Evolutionary conservation across 129 eudicot genomes (phyloP).

Genomic region (Oenanthe sinensis): DNA sequence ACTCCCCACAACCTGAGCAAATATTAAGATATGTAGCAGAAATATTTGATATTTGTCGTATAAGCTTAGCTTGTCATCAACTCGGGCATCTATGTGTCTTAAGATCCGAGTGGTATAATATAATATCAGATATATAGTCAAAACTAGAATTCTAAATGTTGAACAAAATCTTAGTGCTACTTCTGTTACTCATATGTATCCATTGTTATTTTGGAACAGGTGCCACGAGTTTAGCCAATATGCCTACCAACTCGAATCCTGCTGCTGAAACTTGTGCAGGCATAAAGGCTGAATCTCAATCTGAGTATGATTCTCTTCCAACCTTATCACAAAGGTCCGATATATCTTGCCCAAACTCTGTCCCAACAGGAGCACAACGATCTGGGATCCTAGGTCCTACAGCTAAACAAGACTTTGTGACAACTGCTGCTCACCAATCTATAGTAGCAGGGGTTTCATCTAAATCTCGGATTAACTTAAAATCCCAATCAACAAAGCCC

Average conservation of each 20-base stretch:
- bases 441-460: constrained; percentile 18
- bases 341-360: not conserved
- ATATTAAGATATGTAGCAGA: not conserved
- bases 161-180: not conserved
- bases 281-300: constrained; percentile 4
- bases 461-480: constrained; percentile 33
- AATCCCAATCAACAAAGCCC: constrained; percentile 26
- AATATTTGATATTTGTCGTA: not conserved
- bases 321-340: constrained; percentile 10
- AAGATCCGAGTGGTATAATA: not conserved
- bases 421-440: not conserved
- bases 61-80: not conserved
- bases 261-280: constrained; percentile 23
- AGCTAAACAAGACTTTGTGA: not conserved
- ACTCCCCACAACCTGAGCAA: not conserved
- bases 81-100: not conserved
- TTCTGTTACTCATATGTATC: not conserved
- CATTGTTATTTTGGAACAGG: constrained; percentile 8
- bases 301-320: constrained; percentile 25
- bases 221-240: constrained; percentile 17
- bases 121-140: not conserved
- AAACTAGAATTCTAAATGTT: not conserved
- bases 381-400: not conserved
- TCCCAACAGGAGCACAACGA: not conserved
- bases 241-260: constrained; percentile 7